These are phyloP conservation scores for Cardamine chenopodiifolia DNA, from an alignment of 345 rosid species.

Conservation along the genomic window DNA sequence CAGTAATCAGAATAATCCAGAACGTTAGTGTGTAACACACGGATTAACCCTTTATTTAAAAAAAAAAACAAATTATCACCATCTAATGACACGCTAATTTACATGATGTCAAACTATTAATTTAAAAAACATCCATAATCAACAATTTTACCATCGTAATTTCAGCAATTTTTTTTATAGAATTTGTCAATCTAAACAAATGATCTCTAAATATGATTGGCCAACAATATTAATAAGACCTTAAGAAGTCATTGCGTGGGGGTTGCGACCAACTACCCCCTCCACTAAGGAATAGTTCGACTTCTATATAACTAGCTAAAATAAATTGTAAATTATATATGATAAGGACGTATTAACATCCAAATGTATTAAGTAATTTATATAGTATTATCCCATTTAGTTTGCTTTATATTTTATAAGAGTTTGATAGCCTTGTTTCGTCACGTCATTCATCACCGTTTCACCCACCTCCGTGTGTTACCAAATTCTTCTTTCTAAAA, in stretches of 20 bases:
- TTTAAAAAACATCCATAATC: too few species aligned
- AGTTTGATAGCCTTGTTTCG: background rate
- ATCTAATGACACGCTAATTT: too few species aligned
- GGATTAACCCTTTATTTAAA: too few species aligned
- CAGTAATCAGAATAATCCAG: background rate
- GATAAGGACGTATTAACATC: slow-evolving; percentile 15
- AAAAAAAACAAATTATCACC: too few species aligned
- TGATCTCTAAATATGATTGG: background rate
- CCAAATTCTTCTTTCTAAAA: background rate
- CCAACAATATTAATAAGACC: background rate
- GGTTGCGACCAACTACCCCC: background rate
- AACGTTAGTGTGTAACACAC: background rate
- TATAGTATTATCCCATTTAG: background rate
- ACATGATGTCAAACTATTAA: too few species aligned
- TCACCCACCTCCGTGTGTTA: background rate
- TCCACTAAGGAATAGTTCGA: slow-evolving; percentile 1
- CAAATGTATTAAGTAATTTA: background rate
- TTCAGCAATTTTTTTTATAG: too few species aligned
- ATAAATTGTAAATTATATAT: background rate
- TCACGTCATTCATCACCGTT: slow-evolving; percentile 28
- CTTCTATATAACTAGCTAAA: background rate
- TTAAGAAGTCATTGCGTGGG: background rate
- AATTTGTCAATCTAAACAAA: background rate
- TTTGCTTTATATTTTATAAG: background rate
- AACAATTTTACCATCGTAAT: background rate